A percentile compares a stretch with the other conserved stretches of the same genome.
Evolutionary conservation across 2,329 filamentous ascomycete genomes (phyloP).

Genomic region (Xenosphaeropsis pyriputrescens): DNA sequence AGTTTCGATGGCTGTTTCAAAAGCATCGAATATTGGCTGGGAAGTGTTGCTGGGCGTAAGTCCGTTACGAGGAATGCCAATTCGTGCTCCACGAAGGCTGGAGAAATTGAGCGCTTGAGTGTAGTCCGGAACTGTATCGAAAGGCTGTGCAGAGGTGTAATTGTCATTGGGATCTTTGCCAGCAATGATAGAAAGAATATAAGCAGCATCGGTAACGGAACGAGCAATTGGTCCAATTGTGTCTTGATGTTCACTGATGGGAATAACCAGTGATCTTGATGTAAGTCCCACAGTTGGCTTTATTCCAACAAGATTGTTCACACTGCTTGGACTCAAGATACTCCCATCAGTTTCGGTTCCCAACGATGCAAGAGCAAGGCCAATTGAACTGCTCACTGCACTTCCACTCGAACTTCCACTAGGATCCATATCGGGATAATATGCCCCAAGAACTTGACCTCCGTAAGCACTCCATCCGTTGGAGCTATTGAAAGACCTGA

Average conservation of each 20-base stretch:
- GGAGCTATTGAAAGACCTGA: constrained; percentile 36
- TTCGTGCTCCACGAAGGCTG: constrained; percentile 38
- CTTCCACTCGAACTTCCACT: constrained; percentile 46
- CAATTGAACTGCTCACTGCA: constrained; percentile 42
- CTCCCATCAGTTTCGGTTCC: constrained; percentile 52
- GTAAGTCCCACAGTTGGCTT: constrained; percentile 52
- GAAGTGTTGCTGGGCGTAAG: constrained; percentile 24
- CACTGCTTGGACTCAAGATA: constrained; percentile 36
- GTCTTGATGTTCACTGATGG: constrained; percentile 49
- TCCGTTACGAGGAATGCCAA: constrained; percentile 49
- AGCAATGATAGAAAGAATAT: constrained; percentile 46
- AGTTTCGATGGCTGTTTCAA: constrained; percentile 35
- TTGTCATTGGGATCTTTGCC: constrained; percentile 46
- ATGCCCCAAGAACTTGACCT: constrained; percentile 46
- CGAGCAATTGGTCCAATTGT: constrained; percentile 49
- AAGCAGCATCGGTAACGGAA: constrained; percentile 50
- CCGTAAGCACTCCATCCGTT: constrained; percentile 52
- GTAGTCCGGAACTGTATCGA: constrained; percentile 40
- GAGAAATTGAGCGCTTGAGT: constrained; percentile 37
- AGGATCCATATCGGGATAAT: constrained; percentile 46
- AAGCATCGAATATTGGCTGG: constrained; percentile 31
- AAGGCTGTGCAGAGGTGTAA: constrained; percentile 46
- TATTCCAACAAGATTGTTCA: constrained; percentile 49
- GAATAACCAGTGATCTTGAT: constrained; percentile 46
- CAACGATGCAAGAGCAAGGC: constrained; percentile 40